Evolutionary conservation across 2,329 filamentous ascomycete species (phyloP).

Genomic region (Sclerotinia glacialis): DNA sequence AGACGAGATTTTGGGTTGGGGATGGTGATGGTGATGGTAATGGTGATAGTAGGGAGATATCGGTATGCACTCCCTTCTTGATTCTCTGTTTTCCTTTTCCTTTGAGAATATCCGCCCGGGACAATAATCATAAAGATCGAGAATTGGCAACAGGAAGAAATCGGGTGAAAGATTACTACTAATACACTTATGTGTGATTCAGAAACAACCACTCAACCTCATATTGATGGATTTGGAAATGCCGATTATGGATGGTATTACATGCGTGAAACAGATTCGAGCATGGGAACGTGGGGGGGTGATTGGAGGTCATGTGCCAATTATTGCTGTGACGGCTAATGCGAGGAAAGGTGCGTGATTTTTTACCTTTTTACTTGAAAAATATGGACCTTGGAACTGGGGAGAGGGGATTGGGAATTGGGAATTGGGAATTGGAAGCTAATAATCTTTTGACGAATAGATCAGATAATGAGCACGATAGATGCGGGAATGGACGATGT

Average conservation of each 20-base stretch:
- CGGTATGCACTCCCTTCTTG: neutral
- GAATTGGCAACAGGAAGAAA: neutral
- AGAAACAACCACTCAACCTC: slow-evolving; percentile 53
- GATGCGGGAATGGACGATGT: slow-evolving; percentile 35
- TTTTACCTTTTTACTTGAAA: neutral
- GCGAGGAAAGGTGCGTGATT: slow-evolving; percentile 46
- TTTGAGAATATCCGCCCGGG: neutral
- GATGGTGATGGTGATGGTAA: neutral
- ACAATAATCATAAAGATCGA: neutral
- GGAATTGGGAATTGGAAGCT: too few species aligned
- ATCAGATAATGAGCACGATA: slow-evolving; percentile 50
- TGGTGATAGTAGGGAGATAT: neutral
- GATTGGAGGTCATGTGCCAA: slow-evolving; percentile 63
- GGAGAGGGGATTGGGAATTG: too few species aligned
- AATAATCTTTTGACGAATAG: slow-evolving; percentile 45
- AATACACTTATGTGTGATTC: neutral
- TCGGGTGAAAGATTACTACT: slow-evolving; percentile 37
- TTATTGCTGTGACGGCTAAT: slow-evolving; percentile 75
- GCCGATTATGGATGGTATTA: slow-evolving; percentile 78
- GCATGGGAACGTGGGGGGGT: slow-evolving; percentile 58
- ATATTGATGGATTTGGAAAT: slow-evolving; percentile 80
- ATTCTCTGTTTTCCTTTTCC: neutral
- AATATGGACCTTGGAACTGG: neutral
- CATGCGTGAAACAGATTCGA: slow-evolving; percentile 66
- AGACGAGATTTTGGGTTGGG: slow-evolving; percentile 52